Evolutionary conservation across 805 yeast species (phyloP), one percentile per base, ranked within the genome.

Genomic region (Lachancea thermotolerans): DNA sequence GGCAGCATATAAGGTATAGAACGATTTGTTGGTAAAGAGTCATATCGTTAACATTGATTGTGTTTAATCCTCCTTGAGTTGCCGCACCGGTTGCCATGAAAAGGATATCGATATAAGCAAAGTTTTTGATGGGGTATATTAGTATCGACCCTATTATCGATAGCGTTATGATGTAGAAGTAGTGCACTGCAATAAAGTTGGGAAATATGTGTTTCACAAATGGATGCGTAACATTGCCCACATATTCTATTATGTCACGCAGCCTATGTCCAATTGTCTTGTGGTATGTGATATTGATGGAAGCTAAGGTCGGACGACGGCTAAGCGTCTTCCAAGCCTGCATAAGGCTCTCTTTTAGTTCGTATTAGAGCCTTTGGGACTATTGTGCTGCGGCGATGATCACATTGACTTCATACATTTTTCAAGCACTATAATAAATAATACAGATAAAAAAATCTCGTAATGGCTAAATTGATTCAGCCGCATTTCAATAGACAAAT

Each of bases 51-150:
- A 82, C 51, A 54, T 88, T 78, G 18, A 86, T 70, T 0, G 96
- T 83, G 60, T 88, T 89, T 45, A 93, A 67, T 0, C 99, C 99
- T 0, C 96, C 95, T 59, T 91, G 96, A 1, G 98, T 88, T 1
- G 82, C 67, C 0, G 93, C 79, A 10, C 95, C 91, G 10, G 81
- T 69, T 0, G 89, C 75, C 45, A 86, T 68, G 62, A 91, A 86
- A 30, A 93, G 66, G 1, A 84, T 79, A 67, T 93, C 98, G 37
- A 86, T 82, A 61, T 91, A 93, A 8, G 57, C 43, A 17, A 69
- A 66, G 57, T 83, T 81, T 44, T 72, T 73, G n/a, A 74, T 73
- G 0, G 96, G 96, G 56, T 82, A 91, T 34, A 93, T 64, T 43
- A 91, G 56, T 30, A 90, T 74, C 0, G 97, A 87, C 1, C 85